Evolutionary conservation across 2,329 filamentous ascomycete genomes (phyloP), one percentile per base, ranked within the genome.

Genomic region (Penicillium sp.): DNA sequence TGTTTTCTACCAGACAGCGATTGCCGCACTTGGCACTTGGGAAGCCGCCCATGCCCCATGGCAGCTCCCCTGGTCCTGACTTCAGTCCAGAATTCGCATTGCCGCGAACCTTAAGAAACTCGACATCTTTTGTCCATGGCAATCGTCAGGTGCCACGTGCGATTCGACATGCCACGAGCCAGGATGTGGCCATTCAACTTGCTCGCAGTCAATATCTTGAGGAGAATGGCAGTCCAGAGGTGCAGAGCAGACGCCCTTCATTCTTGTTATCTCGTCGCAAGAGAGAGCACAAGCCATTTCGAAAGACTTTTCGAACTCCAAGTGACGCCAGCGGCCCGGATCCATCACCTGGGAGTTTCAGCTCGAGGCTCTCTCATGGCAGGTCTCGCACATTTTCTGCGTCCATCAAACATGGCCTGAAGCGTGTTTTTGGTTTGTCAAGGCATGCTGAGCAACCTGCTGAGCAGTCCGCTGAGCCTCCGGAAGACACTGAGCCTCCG

Each of bases 1-100:
- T 80, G 77, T 78, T 79, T 54, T 73, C 73, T 7, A 73, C 77
- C 2, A 68, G 73, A 50, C 72, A 70, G 33, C 68, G 71, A 31
- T 58, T 69, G 16, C 66, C 70, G 4, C 66, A 64, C 22, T 49
- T 57, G 5, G 16, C 58, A 24, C 58, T 67, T 49, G 64, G 58
- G 31, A 35, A 54, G 3, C 51, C 62, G 7, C 50, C 59, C 5
- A 51, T 57, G 9, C 56, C 59, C 4, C 51, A 52, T 22, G 51
- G 56, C 2, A 52, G 59, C 45, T 51, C 54, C 10, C 52, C 43
- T 24, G 63, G 62, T 44, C 55, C 57, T 7, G 60, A 67, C 4
- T 51, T 59, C 22, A 65, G 65, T 26, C 57, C 62, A 11, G 60
- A 55, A 13, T 59, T 66, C 29, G 55, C 58, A 22, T 10, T 66